These are phyloP conservation scores for Globisporangium recalcitrans DNA, from an alignment of 352 stramenopile genomes.

Conservation along the genomic window DNA sequence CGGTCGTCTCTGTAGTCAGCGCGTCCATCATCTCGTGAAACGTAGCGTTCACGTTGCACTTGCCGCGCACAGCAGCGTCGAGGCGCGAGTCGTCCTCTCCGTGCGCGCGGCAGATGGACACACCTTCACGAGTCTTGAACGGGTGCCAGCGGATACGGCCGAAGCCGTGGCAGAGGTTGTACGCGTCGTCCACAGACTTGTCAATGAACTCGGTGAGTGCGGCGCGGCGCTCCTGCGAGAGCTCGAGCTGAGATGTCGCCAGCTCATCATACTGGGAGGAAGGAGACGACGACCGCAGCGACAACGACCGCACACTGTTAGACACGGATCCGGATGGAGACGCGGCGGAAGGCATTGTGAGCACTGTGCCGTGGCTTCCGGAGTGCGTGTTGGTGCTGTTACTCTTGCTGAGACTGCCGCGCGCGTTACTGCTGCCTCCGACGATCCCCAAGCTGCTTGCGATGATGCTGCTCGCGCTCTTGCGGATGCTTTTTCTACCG, in stretches of 20 bases:
- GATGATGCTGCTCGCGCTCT: conserved; percentile 21
- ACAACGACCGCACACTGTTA: background rate
- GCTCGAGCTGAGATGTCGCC: conserved; percentile 3
- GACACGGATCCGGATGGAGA: conserved; percentile 18
- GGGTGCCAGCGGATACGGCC: conserved; percentile 68
- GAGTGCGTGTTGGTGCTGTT: conserved; percentile 11
- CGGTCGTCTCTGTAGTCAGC: conserved; percentile 66
- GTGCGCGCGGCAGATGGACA: conserved; percentile 65
- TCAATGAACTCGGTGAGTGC: conserved; percentile 74
- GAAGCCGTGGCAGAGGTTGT: conserved; percentile 76
- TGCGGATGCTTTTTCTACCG: conserved; percentile 12
- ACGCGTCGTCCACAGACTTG: conserved; percentile 70
- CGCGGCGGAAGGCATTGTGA: conserved; percentile 24
- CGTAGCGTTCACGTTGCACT: conserved; percentile 67
- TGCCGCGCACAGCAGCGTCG: conserved; percentile 65
- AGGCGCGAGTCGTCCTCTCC: conserved; percentile 55
- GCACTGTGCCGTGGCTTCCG: conserved; percentile 12
- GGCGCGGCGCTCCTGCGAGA: conserved; percentile 11
- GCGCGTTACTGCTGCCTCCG: conserved; percentile 7
- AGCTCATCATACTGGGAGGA: conserved; percentile 5
- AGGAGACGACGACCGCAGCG: conserved; percentile 7
- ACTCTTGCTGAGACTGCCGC: conserved; percentile 10
- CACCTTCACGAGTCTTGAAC: conserved; percentile 54
- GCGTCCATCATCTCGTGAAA: conserved; percentile 76
- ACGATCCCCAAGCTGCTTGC: conserved; percentile 18